phyloP scores from a whole-genome alignment of 441 rosid species.

The Hura crepitans region DNA sequence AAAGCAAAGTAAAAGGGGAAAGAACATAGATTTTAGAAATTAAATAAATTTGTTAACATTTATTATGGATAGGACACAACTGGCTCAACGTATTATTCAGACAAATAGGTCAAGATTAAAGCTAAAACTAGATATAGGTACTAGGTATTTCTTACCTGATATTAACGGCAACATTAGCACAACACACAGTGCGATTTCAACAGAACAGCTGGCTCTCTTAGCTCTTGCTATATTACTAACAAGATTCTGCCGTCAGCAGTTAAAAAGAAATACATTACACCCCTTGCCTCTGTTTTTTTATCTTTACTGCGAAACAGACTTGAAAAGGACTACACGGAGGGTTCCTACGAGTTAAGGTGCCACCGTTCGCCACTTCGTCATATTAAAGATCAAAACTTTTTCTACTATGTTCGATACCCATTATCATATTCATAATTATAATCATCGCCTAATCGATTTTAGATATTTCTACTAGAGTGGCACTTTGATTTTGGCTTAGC shows the following conservation, averaged over 20 bases:
- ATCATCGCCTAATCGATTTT: background rate
- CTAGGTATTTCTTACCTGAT: background rate
- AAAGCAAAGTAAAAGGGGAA: background rate
- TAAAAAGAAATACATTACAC: background rate
- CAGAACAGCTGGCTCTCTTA: background rate
- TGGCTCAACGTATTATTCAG: too few species aligned
- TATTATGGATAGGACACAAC: too few species aligned
- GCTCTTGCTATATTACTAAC: background rate
- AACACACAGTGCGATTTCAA: background rate
- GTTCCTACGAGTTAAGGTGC: background rate
- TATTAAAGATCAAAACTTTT: slow-evolving; percentile 4
- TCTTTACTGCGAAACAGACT: background rate
- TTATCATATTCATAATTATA: background rate
- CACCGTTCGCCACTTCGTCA: background rate
- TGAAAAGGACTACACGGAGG: background rate
- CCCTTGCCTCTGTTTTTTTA: too few species aligned
- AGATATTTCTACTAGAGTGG: background rate
- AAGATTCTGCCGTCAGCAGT: background rate
- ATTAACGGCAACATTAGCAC: background rate
- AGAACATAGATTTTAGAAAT: too few species aligned
- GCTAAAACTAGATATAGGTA: too few species aligned
- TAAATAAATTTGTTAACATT: too few species aligned
- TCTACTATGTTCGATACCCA: background rate
- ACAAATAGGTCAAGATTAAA: too few species aligned
- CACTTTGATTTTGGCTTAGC: background rate